Conservation (phyloP, 2,329 filamentous ascomycete genomes). For the Fusarium decemcellulare region DNA sequence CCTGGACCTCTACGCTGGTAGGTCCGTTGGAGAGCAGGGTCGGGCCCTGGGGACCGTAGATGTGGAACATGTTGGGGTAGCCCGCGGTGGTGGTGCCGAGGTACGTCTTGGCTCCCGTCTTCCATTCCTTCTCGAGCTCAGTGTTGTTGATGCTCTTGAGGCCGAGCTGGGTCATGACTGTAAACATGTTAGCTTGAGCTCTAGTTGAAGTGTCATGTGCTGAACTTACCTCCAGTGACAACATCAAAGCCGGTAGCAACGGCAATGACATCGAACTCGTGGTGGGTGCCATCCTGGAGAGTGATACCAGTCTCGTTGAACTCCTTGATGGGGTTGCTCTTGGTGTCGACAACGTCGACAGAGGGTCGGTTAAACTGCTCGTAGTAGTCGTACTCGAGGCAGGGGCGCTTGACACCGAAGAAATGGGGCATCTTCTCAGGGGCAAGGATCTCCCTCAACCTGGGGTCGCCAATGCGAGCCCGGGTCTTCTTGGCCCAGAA, state of each 20-base stretch:
- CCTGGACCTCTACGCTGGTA: conserved; percentile 67
- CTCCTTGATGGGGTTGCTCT: conserved; percentile 55
- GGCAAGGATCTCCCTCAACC: conserved; percentile 64
- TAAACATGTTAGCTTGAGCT: not conserved
- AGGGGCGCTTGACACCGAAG: conserved; percentile 68
- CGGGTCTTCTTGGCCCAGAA: conserved; percentile 69
- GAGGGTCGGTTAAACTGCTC: conserved; percentile 62
- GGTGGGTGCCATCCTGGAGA: conserved; percentile 56
- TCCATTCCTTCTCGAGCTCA: conserved; percentile 60
- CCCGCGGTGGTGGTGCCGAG: conserved; percentile 60
- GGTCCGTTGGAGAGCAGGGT: conserved; percentile 71
- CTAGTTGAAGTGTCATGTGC: not conserved
- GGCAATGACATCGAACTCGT: conserved; percentile 61
- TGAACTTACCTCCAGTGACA: conserved; percentile 52
- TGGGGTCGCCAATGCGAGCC: conserved; percentile 63
- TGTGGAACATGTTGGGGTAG: conserved; percentile 66
- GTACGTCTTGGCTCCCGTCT: conserved; percentile 57
- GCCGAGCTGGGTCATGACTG: conserved; percentile 61
- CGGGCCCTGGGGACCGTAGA: conserved; percentile 71
- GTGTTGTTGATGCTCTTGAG: conserved; percentile 57
- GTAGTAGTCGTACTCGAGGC: conserved; percentile 60
- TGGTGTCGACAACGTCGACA: conserved; percentile 60
- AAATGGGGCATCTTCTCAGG: conserved; percentile 66
- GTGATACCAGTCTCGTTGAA: conserved; percentile 59
- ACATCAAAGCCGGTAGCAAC: conserved; percentile 61